A percentile compares a stretch with the other conserved stretches of the same genome.
phyloP scores from a whole-genome alignment of 106 monocot genomes.

The Triglochin maritima region DNA sequence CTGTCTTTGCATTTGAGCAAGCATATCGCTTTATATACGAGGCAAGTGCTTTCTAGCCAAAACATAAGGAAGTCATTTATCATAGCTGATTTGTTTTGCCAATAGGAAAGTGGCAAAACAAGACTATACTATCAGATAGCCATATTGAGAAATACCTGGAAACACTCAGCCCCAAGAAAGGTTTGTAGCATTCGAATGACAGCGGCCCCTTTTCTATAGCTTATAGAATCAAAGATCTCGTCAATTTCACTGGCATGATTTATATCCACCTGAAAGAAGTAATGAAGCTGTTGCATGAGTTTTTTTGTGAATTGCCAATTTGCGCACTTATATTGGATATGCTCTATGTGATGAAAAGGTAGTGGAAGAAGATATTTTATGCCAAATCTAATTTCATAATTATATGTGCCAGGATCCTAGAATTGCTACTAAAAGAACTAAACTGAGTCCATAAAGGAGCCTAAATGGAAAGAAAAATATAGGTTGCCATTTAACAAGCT shows the following conservation, averaged over 20 bases:
- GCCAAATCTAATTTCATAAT: too few relatives aligned
- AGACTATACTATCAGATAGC: not conserved
- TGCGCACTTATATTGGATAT: too few relatives aligned
- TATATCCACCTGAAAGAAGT: conserved; percentile 65
- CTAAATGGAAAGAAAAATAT: too few relatives aligned
- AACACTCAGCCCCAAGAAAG: conserved; percentile 75
- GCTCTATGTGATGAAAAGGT: too few relatives aligned
- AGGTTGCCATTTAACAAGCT: too few relatives aligned
- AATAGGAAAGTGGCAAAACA: not conserved
- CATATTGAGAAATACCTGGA: conserved; percentile 42
- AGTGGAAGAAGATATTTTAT: too few relatives aligned
- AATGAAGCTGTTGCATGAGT: not conserved
- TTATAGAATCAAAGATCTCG: conserved; percentile 96
- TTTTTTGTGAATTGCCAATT: not conserved
- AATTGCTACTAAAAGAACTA: too few relatives aligned
- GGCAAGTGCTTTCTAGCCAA: conserved; percentile 68
- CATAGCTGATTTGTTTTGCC: not conserved
- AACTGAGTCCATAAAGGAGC: too few relatives aligned
- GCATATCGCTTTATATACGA: conserved; percentile 84
- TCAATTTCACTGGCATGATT: conserved; percentile 87
- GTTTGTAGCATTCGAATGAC: conserved; percentile 83
- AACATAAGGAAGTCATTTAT: not conserved
- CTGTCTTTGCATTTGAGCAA: conserved; percentile 89
- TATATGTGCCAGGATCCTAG: too few relatives aligned
- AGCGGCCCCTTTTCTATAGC: conserved; percentile 86